Conservation (phyloP, 345 rosid species). For the Eucalyptus sp. region DNA sequence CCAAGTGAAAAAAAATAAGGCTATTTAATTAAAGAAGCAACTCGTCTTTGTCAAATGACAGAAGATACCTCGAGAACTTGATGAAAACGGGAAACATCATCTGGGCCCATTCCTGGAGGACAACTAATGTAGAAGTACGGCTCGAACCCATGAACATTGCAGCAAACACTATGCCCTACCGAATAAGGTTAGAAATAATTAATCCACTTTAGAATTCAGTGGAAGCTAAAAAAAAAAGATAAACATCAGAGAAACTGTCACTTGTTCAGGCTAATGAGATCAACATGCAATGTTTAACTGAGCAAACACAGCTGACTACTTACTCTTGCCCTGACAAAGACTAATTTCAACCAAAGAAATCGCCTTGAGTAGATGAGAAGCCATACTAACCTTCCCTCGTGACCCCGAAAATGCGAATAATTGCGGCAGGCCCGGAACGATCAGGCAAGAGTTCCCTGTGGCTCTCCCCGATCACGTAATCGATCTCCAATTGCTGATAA, state of each 20-base stretch:
- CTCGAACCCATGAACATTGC: conserved; percentile 93
- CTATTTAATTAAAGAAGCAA: background rate
- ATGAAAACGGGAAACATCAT: conserved; percentile 76
- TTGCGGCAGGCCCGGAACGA: conserved; percentile 73
- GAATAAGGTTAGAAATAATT: background rate
- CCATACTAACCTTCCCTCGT: conserved; percentile 63
- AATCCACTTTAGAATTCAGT: background rate
- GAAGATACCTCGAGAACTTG: conserved; percentile 69
- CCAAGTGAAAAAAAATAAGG: background rate
- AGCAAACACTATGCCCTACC: conserved; percentile 89
- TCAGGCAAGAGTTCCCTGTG: conserved; percentile 44
- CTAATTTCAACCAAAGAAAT: background rate
- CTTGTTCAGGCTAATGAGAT: background rate
- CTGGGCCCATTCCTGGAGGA: conserved; percentile 90
- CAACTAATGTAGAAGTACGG: conserved; percentile 89
- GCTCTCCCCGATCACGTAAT: conserved; percentile 59
- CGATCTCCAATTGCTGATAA: conserved; percentile 96
- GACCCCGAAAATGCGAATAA: conserved; percentile 82
- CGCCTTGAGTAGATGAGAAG: background rate
- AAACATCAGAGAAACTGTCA: background rate
- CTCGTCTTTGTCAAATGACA: background rate
- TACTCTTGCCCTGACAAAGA: background rate
- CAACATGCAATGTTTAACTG: background rate
- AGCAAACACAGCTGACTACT: background rate
- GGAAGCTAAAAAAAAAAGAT: background rate